A percentile compares a stretch with the other conserved stretches of the same genome.
Evolutionary conservation across 2,329 filamentous ascomycete species (phyloP).

Genomic region (Stemphylium lycopersici): DNA sequence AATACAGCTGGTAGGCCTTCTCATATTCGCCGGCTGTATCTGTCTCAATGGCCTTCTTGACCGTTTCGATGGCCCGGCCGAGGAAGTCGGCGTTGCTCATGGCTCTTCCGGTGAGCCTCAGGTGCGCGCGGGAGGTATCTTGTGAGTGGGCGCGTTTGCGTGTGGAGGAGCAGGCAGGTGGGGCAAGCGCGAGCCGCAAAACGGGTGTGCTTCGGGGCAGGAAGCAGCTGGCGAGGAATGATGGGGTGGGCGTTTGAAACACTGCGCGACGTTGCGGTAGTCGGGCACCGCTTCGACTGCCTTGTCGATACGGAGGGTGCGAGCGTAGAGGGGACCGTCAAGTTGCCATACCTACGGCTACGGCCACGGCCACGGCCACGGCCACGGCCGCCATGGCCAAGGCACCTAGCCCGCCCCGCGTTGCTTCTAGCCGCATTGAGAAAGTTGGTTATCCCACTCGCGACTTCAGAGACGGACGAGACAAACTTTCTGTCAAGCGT

Average conservation of each 20-base stretch:
- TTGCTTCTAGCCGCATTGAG: slow-evolving; percentile 33
- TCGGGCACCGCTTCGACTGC: not conserved
- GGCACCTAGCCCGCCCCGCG: slow-evolving; percentile 23
- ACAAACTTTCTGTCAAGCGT: slow-evolving; percentile 26
- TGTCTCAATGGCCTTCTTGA: slow-evolving; percentile 96
- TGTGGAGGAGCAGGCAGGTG: slow-evolving; percentile 1
- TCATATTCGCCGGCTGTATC: slow-evolving; percentile 97
- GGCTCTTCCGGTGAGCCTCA: slow-evolving; percentile 13
- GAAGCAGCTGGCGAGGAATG: not conserved
- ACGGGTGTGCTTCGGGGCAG: not conserved
- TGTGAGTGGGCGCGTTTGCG: slow-evolving; percentile 9
- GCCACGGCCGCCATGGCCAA: slow-evolving; percentile 1
- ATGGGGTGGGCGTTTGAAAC: not conserved
- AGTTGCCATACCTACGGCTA: slow-evolving; percentile 6
- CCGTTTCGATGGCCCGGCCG: slow-evolving; percentile 92
- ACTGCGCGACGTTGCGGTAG: not conserved
- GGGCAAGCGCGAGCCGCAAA: slow-evolving; percentile 10
- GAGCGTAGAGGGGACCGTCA: slow-evolving; percentile 14
- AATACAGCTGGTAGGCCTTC: slow-evolving; percentile 95
- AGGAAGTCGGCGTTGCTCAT: slow-evolving; percentile 99
- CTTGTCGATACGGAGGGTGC: slow-evolving; percentile 1
- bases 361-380: slow-evolving; percentile 14
- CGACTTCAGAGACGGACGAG: slow-evolving; percentile 18
- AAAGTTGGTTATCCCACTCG: slow-evolving; percentile 31
- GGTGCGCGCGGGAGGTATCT: not conserved